Base-by-base conservation (phyloP, 495 filamentous ascomycete genomes). In the Hamigera avellanea region DNA sequence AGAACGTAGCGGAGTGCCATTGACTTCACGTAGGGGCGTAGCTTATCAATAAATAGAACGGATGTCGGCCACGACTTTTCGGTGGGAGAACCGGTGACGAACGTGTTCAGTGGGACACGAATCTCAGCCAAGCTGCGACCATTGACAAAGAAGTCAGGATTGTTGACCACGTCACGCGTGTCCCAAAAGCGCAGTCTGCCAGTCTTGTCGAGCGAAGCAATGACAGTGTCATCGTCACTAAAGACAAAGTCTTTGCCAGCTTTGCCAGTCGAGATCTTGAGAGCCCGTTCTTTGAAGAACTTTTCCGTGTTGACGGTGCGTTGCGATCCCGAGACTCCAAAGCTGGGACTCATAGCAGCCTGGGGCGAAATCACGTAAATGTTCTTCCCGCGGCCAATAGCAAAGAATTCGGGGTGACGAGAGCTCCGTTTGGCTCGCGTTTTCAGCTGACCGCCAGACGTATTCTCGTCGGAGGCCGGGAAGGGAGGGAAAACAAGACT, bases 181-280 rank as follows among this genome's bases (percentile, higher is more conserved):
- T 99, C 93, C 93, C 93, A 99, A 66, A 99, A 89, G 53, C 89
- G 87, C 42, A 96, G 74, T 37, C 82, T 78, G 13, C 93, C 93
- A 37, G 84, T 85, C 64, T 96, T 96, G 54, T 99, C 93, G 25
- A 99, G 76, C 31, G 91, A 94, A 15, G 88, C 88, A 50, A 99
- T 86, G 17, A 85, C 74, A 1, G 80, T 83, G 52, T 99, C 93
- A 60, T 96, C 93, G 49, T 88, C 85, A 54, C 87, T 94, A 62
- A 99, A 99, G 32, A 80, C 76, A 54, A 96, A 99, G 48, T 99
- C 93, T 57, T 99, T 96, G 19, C 87, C 89, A 32, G 93, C 93
- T 61, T 99, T 99, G 35, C 93, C 93, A 36, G 86, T 95, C 31
- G 84, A 82, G 55, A 99, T 91, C 59, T 86, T 89, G 42, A 95